phyloP scores from a whole-genome alignment of 768 basidiomycete species.

The Daedalea quercina region DNA sequence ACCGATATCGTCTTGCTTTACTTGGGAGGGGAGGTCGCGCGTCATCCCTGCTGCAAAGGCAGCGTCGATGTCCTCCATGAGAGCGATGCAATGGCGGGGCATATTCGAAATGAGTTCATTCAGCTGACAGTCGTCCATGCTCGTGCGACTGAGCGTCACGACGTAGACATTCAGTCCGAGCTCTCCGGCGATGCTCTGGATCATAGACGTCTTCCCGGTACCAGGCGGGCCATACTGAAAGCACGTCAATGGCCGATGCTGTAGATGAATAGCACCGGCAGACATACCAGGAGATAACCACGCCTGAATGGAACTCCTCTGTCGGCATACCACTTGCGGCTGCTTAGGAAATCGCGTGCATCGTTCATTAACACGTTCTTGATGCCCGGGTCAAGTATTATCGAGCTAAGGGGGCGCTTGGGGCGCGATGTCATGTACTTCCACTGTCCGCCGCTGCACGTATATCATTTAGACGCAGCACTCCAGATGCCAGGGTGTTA shows the following conservation, averaged over 20 bases:
- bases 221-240: slow-evolving; percentile 64
- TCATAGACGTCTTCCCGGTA: slow-evolving; percentile 74
- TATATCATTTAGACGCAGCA: slow-evolving; percentile 9
- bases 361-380: slow-evolving; percentile 61
- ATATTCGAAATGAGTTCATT: slow-evolving; percentile 53
- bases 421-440: slow-evolving; percentile 46
- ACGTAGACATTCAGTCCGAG: slow-evolving; percentile 70
- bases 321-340: slow-evolving; percentile 65
- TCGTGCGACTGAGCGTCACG: slow-evolving; percentile 54
- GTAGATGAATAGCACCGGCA: neutral
- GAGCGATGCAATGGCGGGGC: slow-evolving; percentile 62
- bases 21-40: slow-evolving; percentile 7
- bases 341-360: slow-evolving; percentile 61
- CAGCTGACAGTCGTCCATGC: slow-evolving; percentile 57
- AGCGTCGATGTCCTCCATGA: slow-evolving; percentile 85
- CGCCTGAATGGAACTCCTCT: slow-evolving; percentile 76
- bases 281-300: slow-evolving; percentile 56
- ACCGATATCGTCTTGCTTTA: neutral
- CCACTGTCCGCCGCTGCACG: slow-evolving; percentile 42
- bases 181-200: slow-evolving; percentile 74
- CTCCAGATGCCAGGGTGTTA: neutral
- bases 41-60: slow-evolving; percentile 40
- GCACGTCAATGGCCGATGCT: neutral
- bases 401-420: slow-evolving; percentile 61
- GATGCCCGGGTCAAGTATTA: slow-evolving; percentile 66